phyloP scores from a whole-genome alignment of 2,329 filamentous ascomycete genomes.

The Xylariaceae sp. region DNA sequence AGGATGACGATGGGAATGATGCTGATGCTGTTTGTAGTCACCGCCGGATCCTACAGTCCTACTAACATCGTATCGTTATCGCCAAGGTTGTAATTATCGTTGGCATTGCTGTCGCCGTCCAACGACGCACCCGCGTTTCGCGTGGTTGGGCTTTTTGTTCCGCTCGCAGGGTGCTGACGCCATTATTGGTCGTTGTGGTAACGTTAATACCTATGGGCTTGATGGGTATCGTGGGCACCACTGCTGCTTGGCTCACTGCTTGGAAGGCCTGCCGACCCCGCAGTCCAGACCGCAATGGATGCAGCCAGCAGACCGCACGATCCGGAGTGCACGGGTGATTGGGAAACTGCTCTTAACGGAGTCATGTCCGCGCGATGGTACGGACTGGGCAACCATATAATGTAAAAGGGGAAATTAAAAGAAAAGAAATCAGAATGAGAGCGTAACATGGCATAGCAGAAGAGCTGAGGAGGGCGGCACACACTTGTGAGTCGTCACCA shows the following conservation, averaged over 20 bases:
- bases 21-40: neutral
- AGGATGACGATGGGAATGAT: neutral
- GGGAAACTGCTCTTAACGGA: neutral
- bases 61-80: neutral
- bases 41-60: no score
- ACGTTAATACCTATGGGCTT: constrained; percentile 1
- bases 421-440: neutral
- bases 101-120: neutral
- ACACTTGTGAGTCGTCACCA: neutral
- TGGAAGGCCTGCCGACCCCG: constrained; percentile 13
- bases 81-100: neutral
- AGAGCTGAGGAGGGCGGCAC: neutral
- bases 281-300: constrained; percentile 19
- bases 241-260: constrained; percentile 16
- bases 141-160: constrained; percentile 5
- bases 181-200: constrained; percentile 14
- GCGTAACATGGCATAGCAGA: neutral
- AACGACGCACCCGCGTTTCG: constrained; percentile 7
- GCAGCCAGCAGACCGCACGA: constrained; percentile 15
- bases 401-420: neutral
- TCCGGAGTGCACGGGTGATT: constrained; percentile 1
- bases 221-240: constrained; percentile 21
- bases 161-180: constrained; percentile 11
- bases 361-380: neutral
- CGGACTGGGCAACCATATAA: neutral